Evolutionary conservation across 2,329 filamentous ascomycete species (phyloP).

Genomic region (Aureobasidium sp.): DNA sequence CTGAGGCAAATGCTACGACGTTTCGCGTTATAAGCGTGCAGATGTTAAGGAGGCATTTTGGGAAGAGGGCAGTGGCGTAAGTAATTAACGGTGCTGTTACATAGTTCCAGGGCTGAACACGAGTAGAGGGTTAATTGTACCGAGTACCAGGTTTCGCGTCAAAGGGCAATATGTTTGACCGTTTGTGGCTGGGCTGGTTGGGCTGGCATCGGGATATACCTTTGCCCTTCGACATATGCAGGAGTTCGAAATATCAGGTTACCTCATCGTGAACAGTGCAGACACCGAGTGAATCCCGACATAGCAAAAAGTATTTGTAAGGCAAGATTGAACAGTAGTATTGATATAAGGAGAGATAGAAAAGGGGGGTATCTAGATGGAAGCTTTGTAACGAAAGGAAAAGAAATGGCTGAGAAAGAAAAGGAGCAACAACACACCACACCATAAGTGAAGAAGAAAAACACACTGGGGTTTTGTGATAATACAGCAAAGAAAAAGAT

Average conservation of each 20-base stretch:
- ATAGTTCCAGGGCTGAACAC: neutral
- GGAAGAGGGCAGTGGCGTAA: neutral
- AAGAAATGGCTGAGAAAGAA: neutral
- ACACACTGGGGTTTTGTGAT: neutral
- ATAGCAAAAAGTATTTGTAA: neutral
- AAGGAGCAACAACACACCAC: neutral
- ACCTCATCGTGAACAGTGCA: neutral
- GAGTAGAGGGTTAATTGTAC: neutral
- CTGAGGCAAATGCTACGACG: neutral
- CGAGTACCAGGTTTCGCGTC: neutral
- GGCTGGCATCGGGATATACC: neutral
- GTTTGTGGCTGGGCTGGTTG: neutral
- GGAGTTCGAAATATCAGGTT: neutral
- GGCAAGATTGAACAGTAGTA: neutral
- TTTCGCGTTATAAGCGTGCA: neutral
- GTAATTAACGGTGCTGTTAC: neutral
- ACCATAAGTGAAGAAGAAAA: neutral
- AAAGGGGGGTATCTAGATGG: constrained; percentile 8
- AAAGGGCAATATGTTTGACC: neutral
- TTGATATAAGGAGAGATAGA: neutral
- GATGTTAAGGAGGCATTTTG: neutral
- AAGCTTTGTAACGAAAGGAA: neutral
- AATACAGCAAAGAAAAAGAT: neutral
- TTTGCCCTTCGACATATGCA: neutral
- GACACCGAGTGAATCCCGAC: neutral